phyloP scores from a whole-genome alignment of 495 filamentous ascomycete genomes.

The Aspergillus steynii region DNA sequence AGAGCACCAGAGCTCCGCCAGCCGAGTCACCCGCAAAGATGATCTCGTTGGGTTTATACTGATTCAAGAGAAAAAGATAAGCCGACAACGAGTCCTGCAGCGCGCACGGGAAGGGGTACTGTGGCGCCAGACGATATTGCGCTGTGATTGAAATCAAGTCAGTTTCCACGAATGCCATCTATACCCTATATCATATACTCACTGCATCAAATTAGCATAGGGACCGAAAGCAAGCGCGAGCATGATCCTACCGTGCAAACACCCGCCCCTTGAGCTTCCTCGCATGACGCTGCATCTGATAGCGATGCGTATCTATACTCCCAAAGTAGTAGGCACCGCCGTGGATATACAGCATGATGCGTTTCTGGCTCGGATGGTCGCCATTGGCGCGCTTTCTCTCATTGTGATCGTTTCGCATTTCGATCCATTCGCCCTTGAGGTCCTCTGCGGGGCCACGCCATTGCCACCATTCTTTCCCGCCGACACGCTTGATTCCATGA shows the following conservation, averaged over 20 bases:
- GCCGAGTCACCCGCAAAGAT: slow-evolving; percentile 88
- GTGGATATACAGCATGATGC: slow-evolving; percentile 92
- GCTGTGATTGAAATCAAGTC: slow-evolving; percentile 39
- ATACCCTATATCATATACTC: slow-evolving; percentile 22
- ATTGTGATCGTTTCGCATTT: slow-evolving; percentile 83
- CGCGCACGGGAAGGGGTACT: slow-evolving; percentile 93
- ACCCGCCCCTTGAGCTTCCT: slow-evolving; percentile 87
- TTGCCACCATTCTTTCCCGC: slow-evolving; percentile 90
- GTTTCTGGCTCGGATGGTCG: slow-evolving; percentile 49
- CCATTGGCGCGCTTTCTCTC: slow-evolving; percentile 56
- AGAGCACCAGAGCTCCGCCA: slow-evolving; percentile 82
- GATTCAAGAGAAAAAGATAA: slow-evolving; percentile 76
- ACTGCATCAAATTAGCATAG: slow-evolving; percentile 35
- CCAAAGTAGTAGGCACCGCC: slow-evolving; percentile 87
- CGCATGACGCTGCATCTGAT: slow-evolving; percentile 94
- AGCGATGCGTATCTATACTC: slow-evolving; percentile 90
- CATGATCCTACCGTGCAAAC: slow-evolving; percentile 61
- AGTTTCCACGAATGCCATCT: background rate
- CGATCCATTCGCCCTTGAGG: slow-evolving; percentile 88
- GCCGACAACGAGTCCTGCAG: slow-evolving; percentile 84
- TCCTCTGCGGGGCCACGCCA: slow-evolving; percentile 69
- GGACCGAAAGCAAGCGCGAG: background rate
- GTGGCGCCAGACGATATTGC: slow-evolving; percentile 83
- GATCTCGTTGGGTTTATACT: slow-evolving; percentile 74
- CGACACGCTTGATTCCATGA: slow-evolving; percentile 69